Evolutionary conservation across 192 early-diverging fungal genomes (phyloP).

Genomic region (Linnemannia schmuckeri): DNA sequence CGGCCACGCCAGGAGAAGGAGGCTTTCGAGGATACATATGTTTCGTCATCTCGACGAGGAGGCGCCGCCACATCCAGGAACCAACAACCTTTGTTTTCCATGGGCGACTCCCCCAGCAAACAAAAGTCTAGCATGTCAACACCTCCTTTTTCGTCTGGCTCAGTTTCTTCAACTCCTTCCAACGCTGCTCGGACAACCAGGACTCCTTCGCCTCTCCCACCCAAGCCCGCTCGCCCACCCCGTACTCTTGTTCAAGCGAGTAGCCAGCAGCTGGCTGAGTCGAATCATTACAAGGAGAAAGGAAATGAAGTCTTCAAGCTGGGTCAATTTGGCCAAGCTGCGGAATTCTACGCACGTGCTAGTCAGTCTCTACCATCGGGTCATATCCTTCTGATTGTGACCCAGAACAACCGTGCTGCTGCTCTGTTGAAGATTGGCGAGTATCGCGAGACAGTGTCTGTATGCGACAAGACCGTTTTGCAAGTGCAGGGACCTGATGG

Average conservation of each 20-base stretch:
- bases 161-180: constrained; percentile 10
- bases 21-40: constrained; percentile 47
- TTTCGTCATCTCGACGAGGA: constrained; percentile 55
- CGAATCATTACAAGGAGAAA: constrained; percentile 62
- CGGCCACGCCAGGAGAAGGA: constrained; percentile 38
- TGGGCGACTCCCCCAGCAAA: constrained; percentile 13
- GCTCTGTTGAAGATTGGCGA: constrained; percentile 87
- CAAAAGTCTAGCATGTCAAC: not conserved
- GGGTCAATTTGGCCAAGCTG: constrained; percentile 91
- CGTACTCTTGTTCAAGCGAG: constrained; percentile 59
- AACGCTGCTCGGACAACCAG: not conserved
- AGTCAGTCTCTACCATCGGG: constrained; percentile 64
- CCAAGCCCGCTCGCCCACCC: constrained; percentile 39
- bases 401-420: constrained; percentile 90
- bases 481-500: constrained; percentile 56
- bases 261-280: constrained; percentile 52
- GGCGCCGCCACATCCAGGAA: constrained; percentile 4
- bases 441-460: constrained; percentile 75
- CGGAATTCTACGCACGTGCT: constrained; percentile 71
- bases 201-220: constrained; percentile 42
- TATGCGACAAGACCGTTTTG: constrained; percentile 68
- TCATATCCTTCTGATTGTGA: constrained; percentile 73
- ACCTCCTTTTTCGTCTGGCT: not conserved
- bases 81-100: constrained; percentile 15
- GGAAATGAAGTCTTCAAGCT: constrained; percentile 91